Conservation (phyloP, 495 filamentous ascomycete genomes). For the Symbiotaphrina buchneri region DNA sequence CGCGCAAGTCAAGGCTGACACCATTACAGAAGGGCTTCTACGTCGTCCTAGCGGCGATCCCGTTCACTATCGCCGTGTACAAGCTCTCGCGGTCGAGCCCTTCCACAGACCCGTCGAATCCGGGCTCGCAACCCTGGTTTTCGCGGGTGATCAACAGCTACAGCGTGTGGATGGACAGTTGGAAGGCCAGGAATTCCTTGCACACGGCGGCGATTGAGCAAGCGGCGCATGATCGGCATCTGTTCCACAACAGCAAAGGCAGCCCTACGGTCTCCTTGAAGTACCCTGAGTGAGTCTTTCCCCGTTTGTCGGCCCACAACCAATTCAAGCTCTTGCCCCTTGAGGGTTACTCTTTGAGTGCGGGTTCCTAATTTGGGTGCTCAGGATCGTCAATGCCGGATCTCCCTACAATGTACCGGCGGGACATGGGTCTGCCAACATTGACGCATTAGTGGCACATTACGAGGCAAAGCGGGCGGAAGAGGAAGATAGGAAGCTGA, state of each 20-base stretch:
- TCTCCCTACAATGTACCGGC: conserved; percentile 41
- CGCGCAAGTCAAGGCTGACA: too few species aligned
- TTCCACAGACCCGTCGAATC: conserved; percentile 7
- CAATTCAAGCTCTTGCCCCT: conserved; percentile 2
- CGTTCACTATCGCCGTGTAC: conserved; percentile 34
- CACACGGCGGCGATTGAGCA: conserved; percentile 44
- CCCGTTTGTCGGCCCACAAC: too few species aligned
- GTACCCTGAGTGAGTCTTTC: conserved; percentile 42
- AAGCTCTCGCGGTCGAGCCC: conserved; percentile 15
- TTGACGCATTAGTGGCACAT: conserved; percentile 36
- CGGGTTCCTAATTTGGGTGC: too few species aligned
- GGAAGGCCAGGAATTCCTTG: conserved; percentile 33
- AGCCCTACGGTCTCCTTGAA: conserved; percentile 26
- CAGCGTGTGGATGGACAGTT: conserved; percentile 20
- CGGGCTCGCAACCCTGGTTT: conserved; percentile 19
- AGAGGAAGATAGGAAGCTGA: conserved; percentile 20
- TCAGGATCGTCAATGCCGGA: conserved; percentile 34
- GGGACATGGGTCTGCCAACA: conserved; percentile 29
- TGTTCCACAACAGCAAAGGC: conserved; percentile 33
- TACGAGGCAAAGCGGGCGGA: conserved; percentile 34
- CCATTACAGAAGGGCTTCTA: conserved; percentile 38
- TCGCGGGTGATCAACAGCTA: conserved; percentile 35
- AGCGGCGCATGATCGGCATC: conserved; percentile 40
- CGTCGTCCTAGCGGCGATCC: conserved; percentile 32
- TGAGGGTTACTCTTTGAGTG: not conserved